Evolutionary conservation across 2,329 filamentous ascomycete genomes (phyloP).

Genomic region (Pyrenochaeta sp.): DNA sequence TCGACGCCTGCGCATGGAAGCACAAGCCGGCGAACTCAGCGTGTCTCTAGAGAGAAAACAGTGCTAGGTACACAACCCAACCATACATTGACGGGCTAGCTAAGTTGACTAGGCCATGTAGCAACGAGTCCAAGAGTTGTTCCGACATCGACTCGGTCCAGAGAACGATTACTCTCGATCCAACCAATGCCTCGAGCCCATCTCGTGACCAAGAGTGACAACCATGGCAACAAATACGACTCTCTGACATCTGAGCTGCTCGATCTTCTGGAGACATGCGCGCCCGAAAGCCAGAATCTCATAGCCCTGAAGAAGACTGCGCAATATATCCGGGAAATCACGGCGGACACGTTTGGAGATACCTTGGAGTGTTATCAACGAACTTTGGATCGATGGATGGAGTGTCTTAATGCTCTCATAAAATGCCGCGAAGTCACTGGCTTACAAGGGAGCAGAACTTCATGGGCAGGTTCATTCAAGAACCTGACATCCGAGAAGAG

Average conservation of each 20-base stretch:
- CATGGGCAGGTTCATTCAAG: neutral
- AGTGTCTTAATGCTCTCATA: neutral
- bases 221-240: slow-evolving; percentile 2
- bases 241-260: neutral
- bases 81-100: too few relatives aligned
- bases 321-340: neutral
- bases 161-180: too few relatives aligned
- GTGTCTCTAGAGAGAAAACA: too few relatives aligned
- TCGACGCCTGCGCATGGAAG: too few relatives aligned
- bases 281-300: neutral
- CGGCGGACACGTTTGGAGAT: neutral
- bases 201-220: too few relatives aligned
- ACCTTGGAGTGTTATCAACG: neutral
- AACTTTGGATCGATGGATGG: slow-evolving; percentile 1
- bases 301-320: neutral
- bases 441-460: neutral
- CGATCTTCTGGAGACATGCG: neutral
- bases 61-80: too few relatives aligned
- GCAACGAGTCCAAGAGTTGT: too few relatives aligned
- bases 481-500: neutral
- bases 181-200: neutral
- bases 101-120: too few relatives aligned
- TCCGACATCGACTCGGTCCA: too few relatives aligned
- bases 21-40: too few relatives aligned
- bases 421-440: slow-evolving; percentile 1